Percentiles rank a stretch among this genome's conserved stretches.
phyloP scores from a whole-genome alignment of 352 stramenopile genomes.

The Achlya hypogyna region DNA sequence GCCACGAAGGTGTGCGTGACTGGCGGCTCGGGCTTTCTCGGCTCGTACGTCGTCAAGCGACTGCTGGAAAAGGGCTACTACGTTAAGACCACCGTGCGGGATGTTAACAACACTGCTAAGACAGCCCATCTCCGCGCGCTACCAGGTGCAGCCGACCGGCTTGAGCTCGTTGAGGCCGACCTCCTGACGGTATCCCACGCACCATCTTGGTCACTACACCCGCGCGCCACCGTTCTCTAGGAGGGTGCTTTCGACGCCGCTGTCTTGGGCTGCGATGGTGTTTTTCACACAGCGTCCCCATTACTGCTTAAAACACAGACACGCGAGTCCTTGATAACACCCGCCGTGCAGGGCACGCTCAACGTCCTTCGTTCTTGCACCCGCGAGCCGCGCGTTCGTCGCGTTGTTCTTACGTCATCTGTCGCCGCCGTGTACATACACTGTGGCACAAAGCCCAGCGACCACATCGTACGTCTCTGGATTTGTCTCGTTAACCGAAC shows the following conservation, averaged over 20 bases:
- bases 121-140: slow-evolving; percentile 18
- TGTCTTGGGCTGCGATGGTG: slow-evolving; percentile 21
- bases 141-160: slow-evolving; percentile 8
- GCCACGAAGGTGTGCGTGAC: slow-evolving; percentile 19
- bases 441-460: not conserved
- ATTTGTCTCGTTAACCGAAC: not conserved
- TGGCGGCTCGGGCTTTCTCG: slow-evolving; percentile 21
- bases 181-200: slow-evolving; percentile 15
- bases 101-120: slow-evolving; percentile 5
- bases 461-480: slow-evolving; percentile 13
- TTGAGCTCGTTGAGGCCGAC: slow-evolving; percentile 29
- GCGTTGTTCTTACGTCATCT: slow-evolving; percentile 26
- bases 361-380: slow-evolving; percentile 23
- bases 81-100: slow-evolving; percentile 19
- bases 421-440: slow-evolving; percentile 21
- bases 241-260: slow-evolving; percentile 25
- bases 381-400: slow-evolving; percentile 20
- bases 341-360: slow-evolving; percentile 24
- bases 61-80: slow-evolving; percentile 20
- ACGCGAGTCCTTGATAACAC: slow-evolving; percentile 1
- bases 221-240: not conserved
- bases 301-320: slow-evolving; percentile 25
- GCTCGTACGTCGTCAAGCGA: slow-evolving; percentile 9
- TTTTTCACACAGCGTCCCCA: slow-evolving; percentile 30
- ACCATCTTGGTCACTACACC: not conserved